Evolutionary conservation across 139 green algal genomes (phyloP).

Genomic region (Spirogloea muscicola): DNA sequence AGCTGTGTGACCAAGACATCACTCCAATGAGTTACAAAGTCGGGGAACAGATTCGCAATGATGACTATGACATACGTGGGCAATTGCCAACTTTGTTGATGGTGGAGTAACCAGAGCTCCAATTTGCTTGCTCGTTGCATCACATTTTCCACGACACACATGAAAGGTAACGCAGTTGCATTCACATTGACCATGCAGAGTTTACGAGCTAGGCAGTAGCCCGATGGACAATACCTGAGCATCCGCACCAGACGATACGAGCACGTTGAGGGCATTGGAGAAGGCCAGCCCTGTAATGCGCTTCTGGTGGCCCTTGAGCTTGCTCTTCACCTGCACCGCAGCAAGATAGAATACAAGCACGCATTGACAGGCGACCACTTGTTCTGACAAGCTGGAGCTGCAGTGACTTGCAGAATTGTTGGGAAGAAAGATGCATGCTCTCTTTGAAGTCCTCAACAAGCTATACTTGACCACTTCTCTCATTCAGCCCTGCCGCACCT

Average conservation of each 20-base stretch:
- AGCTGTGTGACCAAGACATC: slow-evolving; percentile 25
- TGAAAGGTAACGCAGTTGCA: too few relatives aligned
- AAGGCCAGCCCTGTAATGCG: slow-evolving; percentile 48
- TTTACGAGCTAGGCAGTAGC: not conserved
- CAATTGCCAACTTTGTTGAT: too few relatives aligned
- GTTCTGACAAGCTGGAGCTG: not conserved
- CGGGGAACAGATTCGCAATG: too few relatives aligned
- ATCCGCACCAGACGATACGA: slow-evolving; percentile 42
- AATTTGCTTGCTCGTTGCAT: too few relatives aligned
- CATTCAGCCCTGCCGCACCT: slow-evolving; percentile 25
- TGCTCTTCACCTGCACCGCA: slow-evolving; percentile 34
- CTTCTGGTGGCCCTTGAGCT: slow-evolving; percentile 39
- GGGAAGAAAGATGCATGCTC: not conserved
- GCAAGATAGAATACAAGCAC: not conserved
- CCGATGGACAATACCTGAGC: slow-evolving; percentile 27
- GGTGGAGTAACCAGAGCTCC: too few relatives aligned
- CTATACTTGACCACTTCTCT: not conserved
- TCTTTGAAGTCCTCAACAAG: not conserved
- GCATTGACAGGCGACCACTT: not conserved
- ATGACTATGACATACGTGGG: too few relatives aligned
- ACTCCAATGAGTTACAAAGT: too few relatives aligned
- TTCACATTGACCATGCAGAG: too few relatives aligned
- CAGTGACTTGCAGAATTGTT: not conserved
- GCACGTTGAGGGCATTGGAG: slow-evolving; percentile 38
- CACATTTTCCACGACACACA: too few relatives aligned